Evolutionary conservation across 257 asterid species (phyloP).

Genomic region (Solanum chaucha): DNA sequence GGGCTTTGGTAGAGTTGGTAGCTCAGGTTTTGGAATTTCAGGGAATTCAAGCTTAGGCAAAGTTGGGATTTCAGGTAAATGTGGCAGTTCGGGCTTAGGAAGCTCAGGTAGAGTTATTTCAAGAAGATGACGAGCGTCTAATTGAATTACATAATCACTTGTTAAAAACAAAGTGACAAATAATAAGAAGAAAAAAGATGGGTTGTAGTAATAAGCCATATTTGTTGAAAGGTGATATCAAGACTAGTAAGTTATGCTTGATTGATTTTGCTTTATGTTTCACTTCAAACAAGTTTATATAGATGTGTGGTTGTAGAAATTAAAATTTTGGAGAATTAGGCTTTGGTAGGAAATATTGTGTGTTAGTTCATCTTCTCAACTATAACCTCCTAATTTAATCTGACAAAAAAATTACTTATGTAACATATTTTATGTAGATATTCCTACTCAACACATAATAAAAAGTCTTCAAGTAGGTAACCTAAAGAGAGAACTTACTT

Average conservation of each 20-base stretch:
- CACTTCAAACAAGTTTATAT: not conserved
- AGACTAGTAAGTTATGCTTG: not conserved
- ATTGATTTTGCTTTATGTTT: not conserved
- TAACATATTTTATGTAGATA: no score
- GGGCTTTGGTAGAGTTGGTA: slow-evolving; percentile 20
- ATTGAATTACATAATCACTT: not conserved
- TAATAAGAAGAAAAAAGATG: not conserved
- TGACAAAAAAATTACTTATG: no score
- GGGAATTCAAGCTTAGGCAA: slow-evolving; percentile 3
- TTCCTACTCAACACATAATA: no score
- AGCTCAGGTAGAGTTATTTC: not conserved
- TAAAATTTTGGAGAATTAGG: not conserved
- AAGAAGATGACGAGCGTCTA: not conserved
- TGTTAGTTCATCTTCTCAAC: not conserved
- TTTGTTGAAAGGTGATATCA: not conserved
- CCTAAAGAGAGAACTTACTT: no score
- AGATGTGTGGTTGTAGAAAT: not conserved
- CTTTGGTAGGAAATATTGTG: no score
- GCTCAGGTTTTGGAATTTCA: slow-evolving; percentile 3
- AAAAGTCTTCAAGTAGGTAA: no score
- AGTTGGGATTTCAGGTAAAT: not conserved
- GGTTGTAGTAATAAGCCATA: not conserved
- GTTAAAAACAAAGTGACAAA: not conserved
- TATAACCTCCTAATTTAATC: no score
- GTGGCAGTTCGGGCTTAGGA: not conserved